These are phyloP conservation scores for Fragilaria radians DNA, from an alignment of 108 stramenopile species.

Conservation along the genomic window DNA sequence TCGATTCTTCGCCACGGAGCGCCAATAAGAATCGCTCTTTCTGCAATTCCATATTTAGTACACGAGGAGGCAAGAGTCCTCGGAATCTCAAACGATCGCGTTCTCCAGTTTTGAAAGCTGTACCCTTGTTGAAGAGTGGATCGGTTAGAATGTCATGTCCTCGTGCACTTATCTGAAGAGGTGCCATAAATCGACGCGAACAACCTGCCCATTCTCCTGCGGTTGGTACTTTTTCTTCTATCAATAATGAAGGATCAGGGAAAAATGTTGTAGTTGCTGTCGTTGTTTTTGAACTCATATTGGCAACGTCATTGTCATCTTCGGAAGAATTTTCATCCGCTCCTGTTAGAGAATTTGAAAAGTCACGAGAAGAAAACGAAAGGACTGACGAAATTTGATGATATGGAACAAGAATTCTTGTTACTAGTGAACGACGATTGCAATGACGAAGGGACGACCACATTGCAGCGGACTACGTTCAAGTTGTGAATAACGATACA, in stretches of 20 bases:
- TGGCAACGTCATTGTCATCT: too few relatives aligned
- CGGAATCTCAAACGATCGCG: slow-evolving; percentile 84
- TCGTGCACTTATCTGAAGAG: slow-evolving; percentile 44
- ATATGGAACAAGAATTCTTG: too few relatives aligned
- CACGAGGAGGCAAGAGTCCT: slow-evolving; percentile 71
- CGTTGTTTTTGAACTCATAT: too few relatives aligned
- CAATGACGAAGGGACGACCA: too few relatives aligned
- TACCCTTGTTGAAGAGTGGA: slow-evolving; percentile 84
- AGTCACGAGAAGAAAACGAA: too few relatives aligned
- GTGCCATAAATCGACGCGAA: slow-evolving; percentile 53
- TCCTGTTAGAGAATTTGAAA: too few relatives aligned
- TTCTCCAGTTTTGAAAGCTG: slow-evolving; percentile 82
- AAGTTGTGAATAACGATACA: too few relatives aligned
- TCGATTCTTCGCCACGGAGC: slow-evolving; percentile 52
- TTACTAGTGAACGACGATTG: too few relatives aligned
- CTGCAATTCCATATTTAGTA: slow-evolving; percentile 61
- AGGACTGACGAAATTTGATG: too few relatives aligned
- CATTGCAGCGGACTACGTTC: too few relatives aligned
- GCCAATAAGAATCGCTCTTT: slow-evolving; percentile 51
- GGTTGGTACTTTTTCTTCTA: slow-evolving; percentile 13
- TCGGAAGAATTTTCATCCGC: too few relatives aligned
- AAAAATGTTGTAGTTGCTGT: too few relatives aligned
- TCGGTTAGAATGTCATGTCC: slow-evolving; percentile 48
- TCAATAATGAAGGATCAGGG: background rate
- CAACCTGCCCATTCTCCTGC: slow-evolving; percentile 80